Evolutionary conservation across 129 eudicot species (phyloP).

Genomic region (Centaurea solstitialis): DNA sequence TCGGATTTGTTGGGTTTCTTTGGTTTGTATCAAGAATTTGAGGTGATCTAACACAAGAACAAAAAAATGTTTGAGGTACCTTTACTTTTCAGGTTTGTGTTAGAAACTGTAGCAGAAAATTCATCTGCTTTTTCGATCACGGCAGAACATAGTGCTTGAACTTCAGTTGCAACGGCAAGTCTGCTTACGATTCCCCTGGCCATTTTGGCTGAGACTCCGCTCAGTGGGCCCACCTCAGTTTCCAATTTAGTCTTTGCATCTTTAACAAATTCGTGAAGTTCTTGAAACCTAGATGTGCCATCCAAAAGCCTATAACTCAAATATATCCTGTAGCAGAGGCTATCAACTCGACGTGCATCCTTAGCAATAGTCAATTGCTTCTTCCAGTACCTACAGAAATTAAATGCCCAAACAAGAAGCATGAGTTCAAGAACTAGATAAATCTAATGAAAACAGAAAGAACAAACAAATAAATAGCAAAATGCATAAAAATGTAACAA

Average conservation of each 20-base stretch:
- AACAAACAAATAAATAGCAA: neutral
- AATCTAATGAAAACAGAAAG: neutral
- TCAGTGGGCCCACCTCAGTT: constrained; percentile 80
- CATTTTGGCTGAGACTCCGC: constrained; percentile 79
- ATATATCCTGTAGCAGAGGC: constrained; percentile 74
- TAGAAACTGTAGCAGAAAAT: constrained; percentile 53
- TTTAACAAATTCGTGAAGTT: constrained; percentile 64
- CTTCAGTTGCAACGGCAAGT: constrained; percentile 75
- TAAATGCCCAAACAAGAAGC: constrained; percentile 5
- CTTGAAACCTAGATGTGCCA: constrained; percentile 82
- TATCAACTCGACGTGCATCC: constrained; percentile 91
- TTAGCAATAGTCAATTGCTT: constrained; percentile 80
- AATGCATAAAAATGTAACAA: no score
- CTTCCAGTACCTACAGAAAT: constrained; percentile 73
- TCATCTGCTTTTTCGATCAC: constrained; percentile 85
- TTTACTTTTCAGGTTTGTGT: constrained; percentile 28
- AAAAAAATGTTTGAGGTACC: constrained; percentile 37
- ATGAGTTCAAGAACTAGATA: constrained; percentile 11
- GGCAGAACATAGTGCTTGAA: constrained; percentile 76
- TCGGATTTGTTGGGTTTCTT: neutral
- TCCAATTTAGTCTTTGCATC: constrained; percentile 77
- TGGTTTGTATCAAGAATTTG: neutral
- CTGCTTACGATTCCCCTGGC: constrained; percentile 91
- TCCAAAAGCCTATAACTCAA: constrained; percentile 74
- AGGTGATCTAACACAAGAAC: neutral